phyloP scores from a whole-genome alignment of 169 alveolate species.

The Cryptosporidium tyzzeri region DNA sequence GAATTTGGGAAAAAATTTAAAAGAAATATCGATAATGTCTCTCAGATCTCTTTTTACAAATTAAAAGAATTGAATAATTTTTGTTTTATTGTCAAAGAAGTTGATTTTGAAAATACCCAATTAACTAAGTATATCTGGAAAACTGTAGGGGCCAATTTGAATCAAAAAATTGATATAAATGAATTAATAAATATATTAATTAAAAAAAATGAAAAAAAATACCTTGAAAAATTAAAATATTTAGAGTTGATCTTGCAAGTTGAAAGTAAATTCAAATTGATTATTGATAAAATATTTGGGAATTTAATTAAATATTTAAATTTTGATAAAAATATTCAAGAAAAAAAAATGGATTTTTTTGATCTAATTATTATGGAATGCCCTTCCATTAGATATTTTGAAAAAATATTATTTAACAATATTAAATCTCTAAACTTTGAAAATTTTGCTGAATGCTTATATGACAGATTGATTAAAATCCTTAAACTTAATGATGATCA shows the following conservation, averaged over 20 bases:
- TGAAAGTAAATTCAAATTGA: background rate
- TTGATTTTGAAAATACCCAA: background rate
- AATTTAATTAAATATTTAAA: background rate
- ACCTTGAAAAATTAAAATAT: background rate
- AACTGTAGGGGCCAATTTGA: background rate
- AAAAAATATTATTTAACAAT: background rate
- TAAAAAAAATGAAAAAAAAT: background rate
- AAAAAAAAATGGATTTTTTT: background rate
- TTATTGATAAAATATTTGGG: background rate
- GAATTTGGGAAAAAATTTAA: background rate
- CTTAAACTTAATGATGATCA: background rate
- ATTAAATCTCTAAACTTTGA: background rate
- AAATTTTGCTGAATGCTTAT: background rate
- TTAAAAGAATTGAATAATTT: background rate
- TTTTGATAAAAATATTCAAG: background rate
- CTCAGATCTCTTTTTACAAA: background rate
- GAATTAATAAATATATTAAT: background rate
- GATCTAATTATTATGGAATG: background rate
- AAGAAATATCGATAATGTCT: background rate
- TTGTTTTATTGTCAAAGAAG: background rate
- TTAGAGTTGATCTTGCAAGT: background rate
- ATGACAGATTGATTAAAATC: background rate
- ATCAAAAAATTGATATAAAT: background rate
- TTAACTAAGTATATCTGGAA: background rate
- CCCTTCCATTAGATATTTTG: constrained; percentile 10